phyloP scores from a whole-genome alignment of 164 flowering plant genomes.

The Piper longum region DNA sequence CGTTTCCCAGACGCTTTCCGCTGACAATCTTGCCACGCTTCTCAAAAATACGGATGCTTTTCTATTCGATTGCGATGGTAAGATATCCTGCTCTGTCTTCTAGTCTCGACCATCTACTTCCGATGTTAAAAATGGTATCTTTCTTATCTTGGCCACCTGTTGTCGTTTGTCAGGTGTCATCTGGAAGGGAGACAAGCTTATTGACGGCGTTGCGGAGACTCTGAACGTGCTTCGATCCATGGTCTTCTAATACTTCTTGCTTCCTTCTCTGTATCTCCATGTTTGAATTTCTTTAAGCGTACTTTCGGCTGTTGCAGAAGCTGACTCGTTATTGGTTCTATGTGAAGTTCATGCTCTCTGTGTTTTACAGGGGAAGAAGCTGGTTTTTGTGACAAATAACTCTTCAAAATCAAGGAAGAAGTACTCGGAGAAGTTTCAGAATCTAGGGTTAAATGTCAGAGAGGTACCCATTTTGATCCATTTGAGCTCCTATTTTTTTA shows the following conservation, averaged over 20 bases:
- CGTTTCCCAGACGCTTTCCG: slow-evolving; percentile 24
- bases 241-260: not conserved
- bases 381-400: slow-evolving; percentile 84
- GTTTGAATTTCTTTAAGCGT: not conserved
- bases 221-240: slow-evolving; percentile 4
- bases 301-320: not conserved
- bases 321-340: not conserved
- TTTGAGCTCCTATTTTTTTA: too few species aligned
- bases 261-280: not conserved
- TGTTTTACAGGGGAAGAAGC: slow-evolving; percentile 59
- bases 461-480: slow-evolving; percentile 22
- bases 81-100: not conserved
- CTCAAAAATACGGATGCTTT: slow-evolving; percentile 68
- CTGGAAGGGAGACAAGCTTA: slow-evolving; percentile 85
- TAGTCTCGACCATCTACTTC: not conserved
- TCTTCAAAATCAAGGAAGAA: slow-evolving; percentile 70
- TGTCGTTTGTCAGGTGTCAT: slow-evolving; percentile 48
- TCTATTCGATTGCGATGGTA: slow-evolving; percentile 98
- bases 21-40: slow-evolving; percentile 26
- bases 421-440: slow-evolving; percentile 57
- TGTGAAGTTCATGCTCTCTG: not conserved
- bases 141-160: not conserved
- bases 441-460: slow-evolving; percentile 55
- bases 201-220: slow-evolving; percentile 66
- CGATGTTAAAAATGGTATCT: not conserved